Evolutionary conservation across 208 protist genomes (phyloP).

Genomic region (Lotmaria passim): DNA sequence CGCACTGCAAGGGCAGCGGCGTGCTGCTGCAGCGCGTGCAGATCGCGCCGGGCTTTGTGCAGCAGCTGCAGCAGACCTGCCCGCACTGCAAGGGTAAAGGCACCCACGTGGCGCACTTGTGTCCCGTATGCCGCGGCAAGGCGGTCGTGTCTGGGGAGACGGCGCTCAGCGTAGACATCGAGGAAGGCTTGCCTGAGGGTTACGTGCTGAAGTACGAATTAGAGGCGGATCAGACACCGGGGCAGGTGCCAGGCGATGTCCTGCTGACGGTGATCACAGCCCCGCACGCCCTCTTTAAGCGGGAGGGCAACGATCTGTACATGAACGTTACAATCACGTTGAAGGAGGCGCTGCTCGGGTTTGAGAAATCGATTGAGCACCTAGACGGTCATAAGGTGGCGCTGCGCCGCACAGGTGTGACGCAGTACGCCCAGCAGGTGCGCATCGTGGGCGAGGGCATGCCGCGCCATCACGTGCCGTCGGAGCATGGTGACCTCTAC

Average conservation of each 20-base stretch:
- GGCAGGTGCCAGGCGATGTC: constrained; percentile 84
- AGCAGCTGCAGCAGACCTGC: constrained; percentile 85
- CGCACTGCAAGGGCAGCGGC: constrained; percentile 72
- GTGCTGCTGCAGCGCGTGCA: constrained; percentile 69
- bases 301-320: constrained; percentile 81
- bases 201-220: constrained; percentile 83
- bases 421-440: constrained; percentile 67
- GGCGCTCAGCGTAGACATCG: constrained; percentile 71
- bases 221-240: constrained; percentile 85
- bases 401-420: constrained; percentile 45
- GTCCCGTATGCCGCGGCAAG: constrained; percentile 76
- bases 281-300: constrained; percentile 75
- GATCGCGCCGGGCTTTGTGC: constrained; percentile 76
- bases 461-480: constrained; percentile 87
- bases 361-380: constrained; percentile 80
- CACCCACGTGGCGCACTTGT: constrained; percentile 75
- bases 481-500: constrained; percentile 90
- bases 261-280: constrained; percentile 58
- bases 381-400: constrained; percentile 80
- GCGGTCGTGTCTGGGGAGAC: constrained; percentile 50
- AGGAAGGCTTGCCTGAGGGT: constrained; percentile 78
- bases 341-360: constrained; percentile 92
- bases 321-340: constrained; percentile 81
- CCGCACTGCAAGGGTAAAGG: constrained; percentile 90
- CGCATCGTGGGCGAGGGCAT: constrained; percentile 90